Evolutionary conservation across 2,329 filamentous ascomycete species (phyloP), one percentile per base, ranked within the genome.

Genomic region (Scolecobasidium constrictum): DNA sequence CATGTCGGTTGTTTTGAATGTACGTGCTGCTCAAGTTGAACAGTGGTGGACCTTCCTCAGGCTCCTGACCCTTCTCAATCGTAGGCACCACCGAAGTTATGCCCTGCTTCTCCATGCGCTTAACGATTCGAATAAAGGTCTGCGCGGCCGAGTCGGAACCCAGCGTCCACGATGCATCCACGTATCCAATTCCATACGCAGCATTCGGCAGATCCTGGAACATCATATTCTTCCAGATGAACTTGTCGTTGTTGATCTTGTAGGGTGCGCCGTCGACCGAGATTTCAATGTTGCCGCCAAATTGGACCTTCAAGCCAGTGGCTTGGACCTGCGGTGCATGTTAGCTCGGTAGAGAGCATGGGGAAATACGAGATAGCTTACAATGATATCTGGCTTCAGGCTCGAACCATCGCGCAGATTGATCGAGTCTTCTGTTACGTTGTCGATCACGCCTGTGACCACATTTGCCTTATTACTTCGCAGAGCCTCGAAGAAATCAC

Each of bases 181-280:
- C 67, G 56, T 81, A 83, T 2, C 79, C 78, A 7, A 77, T 62
- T 12, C 75, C 64, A 51, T 76, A 68, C 16, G 70, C 60, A 4
- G 75, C 46, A 52, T 83, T 83, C 1, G 78, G 79, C 2, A 82
- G 58, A 37, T 73, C 73, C 47, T 79, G 66, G 1, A 83, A 55
- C 77, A 83, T 80, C 35, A 66, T 60, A 4, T 67, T 63, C 50
- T 73, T 73, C 78, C 78, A 83, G 9, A 73, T 57, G 54, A 71
- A 80, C 40, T 73, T 73, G 2, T 65, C 56, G 3, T 65, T 56
- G 1, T 64, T 53, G 1, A 72, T 46, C 5, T 70, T 52, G 31
- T 76, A 49, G 0, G 56, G 53, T n/a, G 60, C 47, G 3, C 68
- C 70, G 47, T 83, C 74, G 5, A 81, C 59, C 1, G 54, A 52